Base-by-base conservation (phyloP, 495 filamentous ascomycete species). In the Penicillium crystallinum region DNA sequence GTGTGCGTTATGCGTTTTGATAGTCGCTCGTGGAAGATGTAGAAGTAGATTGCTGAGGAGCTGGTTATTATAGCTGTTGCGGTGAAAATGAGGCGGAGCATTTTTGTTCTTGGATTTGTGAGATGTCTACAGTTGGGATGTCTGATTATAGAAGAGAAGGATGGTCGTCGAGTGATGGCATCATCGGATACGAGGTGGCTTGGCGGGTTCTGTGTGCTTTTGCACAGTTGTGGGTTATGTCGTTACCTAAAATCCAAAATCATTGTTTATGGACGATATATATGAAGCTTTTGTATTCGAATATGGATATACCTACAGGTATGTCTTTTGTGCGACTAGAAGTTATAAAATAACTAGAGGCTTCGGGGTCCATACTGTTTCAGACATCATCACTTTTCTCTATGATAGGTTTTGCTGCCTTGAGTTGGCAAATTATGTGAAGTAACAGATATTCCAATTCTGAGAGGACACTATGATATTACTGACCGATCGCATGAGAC, bases 391-490 rank as follows among this genome's bases (percentile, higher is more conserved):
- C n/a, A n/a, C n/a, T n/a, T n/a, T n/a, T n/a, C n/a, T n/a, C n/a
- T n/a, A n/a, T n/a, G n/a, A n/a, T n/a, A n/a, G n/a, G n/a, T n/a
- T n/a, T 62, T 47, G 57, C 63, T 29, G 39, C 40, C 36, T 53
- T 63, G 14, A 63, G 52, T 45, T 59, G 59, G 59, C 21, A 58
- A 11, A 61, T n/a, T n/a, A n/a, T n/a, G n/a, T n/a, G n/a, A n/a
- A n/a, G n/a, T n/a, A n/a, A n/a, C n/a, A n/a, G n/a, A n/a, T n/a
- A n/a, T n/a, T n/a, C n/a, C n/a, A n/a, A n/a, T n/a, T n/a, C n/a
- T n/a, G n/a, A n/a, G n/a, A n/a, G n/a, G n/a, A n/a, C n/a, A n/a
- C n/a, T n/a, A n/a, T n/a, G n/a, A n/a, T n/a, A n/a, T n/a, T n/a
- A n/a, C n/a, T n/a, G n/a, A n/a, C n/a, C n/a, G n/a, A n/a, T n/a